These are phyloP conservation scores for Tulasnella sp. DNA, from an alignment of 768 basidiomycete genomes.

Conservation along the genomic window DNA sequence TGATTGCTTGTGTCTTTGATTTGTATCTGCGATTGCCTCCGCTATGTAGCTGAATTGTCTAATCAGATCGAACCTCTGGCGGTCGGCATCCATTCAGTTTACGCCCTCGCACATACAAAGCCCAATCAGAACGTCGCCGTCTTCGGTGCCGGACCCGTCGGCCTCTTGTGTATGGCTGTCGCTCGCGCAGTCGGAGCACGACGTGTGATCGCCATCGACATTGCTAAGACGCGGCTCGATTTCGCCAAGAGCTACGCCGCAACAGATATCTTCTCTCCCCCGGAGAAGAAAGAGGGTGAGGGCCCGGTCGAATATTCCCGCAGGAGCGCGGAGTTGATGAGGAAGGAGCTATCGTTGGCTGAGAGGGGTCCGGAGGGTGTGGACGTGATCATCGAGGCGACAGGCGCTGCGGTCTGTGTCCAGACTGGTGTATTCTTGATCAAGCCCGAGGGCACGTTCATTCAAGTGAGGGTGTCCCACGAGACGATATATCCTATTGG, in stretches of 20 bases:
- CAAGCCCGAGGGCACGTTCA: constrained; percentile 49
- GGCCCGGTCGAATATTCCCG: constrained; percentile 57
- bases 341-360: constrained; percentile 49
- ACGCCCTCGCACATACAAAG: constrained; percentile 60
- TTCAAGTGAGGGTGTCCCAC: constrained; percentile 14
- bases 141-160: constrained; percentile 81
- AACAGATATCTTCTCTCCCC: constrained; percentile 59
- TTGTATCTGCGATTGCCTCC: too few relatives aligned
- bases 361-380: constrained; percentile 62
- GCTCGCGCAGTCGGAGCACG: constrained; percentile 85
- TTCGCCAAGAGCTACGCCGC: constrained; percentile 83
- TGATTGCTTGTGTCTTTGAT: too few relatives aligned
- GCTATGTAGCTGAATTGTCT: too few relatives aligned
- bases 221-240: constrained; percentile 60
- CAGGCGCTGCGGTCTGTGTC: constrained; percentile 86
- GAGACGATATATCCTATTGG: too few relatives aligned
- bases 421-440: constrained; percentile 73
- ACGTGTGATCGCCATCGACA: constrained; percentile 77
- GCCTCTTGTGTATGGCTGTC: constrained; percentile 86
- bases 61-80: constrained; percentile 96
- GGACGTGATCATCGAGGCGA: constrained; percentile 85
- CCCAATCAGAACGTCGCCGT: constrained; percentile 68
- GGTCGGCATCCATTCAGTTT: constrained; percentile 82
- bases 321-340: constrained; percentile 60
- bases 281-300: constrained; percentile 51